These are phyloP conservation scores for Corylus americana DNA, from an alignment of 306 rosid species.

Conservation along the genomic window DNA sequence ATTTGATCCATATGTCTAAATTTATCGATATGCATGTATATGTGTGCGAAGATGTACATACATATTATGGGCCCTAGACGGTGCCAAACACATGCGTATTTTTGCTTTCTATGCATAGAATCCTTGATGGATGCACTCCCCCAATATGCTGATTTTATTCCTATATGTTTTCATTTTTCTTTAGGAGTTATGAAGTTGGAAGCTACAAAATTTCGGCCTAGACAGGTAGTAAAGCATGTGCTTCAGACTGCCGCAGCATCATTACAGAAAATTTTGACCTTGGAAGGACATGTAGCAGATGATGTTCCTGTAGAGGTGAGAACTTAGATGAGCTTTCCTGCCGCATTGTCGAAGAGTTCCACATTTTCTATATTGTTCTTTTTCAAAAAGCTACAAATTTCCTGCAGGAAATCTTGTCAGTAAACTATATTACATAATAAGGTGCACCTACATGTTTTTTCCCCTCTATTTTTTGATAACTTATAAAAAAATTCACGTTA, in stretches of 20 bases:
- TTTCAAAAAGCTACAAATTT: neutral
- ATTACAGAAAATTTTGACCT: conserved; percentile 72
- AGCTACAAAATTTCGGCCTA: conserved; percentile 84
- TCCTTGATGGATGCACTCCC: neutral
- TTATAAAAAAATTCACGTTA: neutral
- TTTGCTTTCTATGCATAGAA: neutral
- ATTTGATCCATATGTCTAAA: no score
- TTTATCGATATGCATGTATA: neutral
- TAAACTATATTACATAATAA: neutral
- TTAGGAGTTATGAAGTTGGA: conserved; percentile 95
- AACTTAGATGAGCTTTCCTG: conserved; percentile 4
- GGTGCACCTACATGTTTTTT: neutral
- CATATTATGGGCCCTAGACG: neutral
- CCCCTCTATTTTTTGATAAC: no score
- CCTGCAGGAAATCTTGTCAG: neutral
- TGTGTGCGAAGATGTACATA: neutral
- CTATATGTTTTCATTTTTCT: conserved; percentile 1
- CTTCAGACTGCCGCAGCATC: conserved; percentile 98
- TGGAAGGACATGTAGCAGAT: conserved; percentile 88
- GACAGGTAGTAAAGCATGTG: conserved; percentile 88
- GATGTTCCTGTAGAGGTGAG: conserved; percentile 91
- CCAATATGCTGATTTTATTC: neutral
- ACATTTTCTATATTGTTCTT: neutral
- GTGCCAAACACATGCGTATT: neutral
- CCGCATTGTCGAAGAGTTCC: neutral